Evolutionary conservation across 2,329 filamentous ascomycete genomes (phyloP), one percentile per base, ranked within the genome.

Genomic region (Trichoderma asperellum): DNA sequence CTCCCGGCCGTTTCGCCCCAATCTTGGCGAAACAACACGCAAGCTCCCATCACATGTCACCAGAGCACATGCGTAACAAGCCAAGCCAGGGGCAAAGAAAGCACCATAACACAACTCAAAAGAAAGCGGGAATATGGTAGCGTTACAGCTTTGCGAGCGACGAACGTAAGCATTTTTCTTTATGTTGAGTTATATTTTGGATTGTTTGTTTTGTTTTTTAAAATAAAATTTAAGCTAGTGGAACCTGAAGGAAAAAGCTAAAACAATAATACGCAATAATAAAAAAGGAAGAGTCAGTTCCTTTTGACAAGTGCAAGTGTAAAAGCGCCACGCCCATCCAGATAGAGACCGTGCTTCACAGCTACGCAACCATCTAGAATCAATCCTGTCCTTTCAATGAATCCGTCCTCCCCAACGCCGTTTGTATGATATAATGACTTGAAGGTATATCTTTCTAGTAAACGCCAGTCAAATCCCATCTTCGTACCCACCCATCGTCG

Each of bases 331-430:
- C 35, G 37, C 27, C 29, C 63, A 59, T 58, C 53, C 24, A 60
- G 55, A 59, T 35, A 67, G 35, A 27, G 49, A 18, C 47, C 24
- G 55, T 58, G 29, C 62, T 37, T 57, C 40, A 47, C 62, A 65
- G 37, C 62, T 57, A 57, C 56, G 32, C 16, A 40, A 21, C 67
- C 67, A 52, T 69, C 67, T 63, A 69, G 47, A 61, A 24, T 43
- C 24, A 61, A 24, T 53, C 24, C 55, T n/a, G 32, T 47, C 57
- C 37, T 68, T 57, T 24, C 32, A 47, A 24, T 47, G 27, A 47
- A 29, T 58, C 62, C 53, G 43, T 18, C 47, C 47, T 67, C 73
- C 73, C 66, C 71, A 76, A 76, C 73, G 75, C 74, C 75, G 47
- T 68, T 43, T 74, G 68, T 71, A 75, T 75, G 74, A 66, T 62